Base-by-base conservation (phyloP, 2,329 filamentous ascomycete genomes). In the Pezicula carpinea region DNA sequence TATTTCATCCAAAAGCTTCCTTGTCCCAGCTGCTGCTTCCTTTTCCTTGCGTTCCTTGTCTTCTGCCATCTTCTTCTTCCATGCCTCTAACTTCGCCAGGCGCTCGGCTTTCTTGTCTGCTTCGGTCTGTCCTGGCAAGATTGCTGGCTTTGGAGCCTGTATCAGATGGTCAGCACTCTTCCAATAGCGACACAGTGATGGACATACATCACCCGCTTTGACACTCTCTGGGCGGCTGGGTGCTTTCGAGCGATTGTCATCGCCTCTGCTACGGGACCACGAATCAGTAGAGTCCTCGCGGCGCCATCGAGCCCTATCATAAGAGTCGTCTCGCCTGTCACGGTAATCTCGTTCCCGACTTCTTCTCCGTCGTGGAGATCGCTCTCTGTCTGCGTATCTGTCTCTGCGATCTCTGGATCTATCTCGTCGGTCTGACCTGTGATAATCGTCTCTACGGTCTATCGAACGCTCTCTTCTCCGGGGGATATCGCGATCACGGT, bases 51-150 rank as follows among this genome's bases (percentile, higher is more conserved):
- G 79, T 58, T 85, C 84, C 57, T 85, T 84, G 62, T 83, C 82
- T 54, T 89, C 87, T 5, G 75, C 75, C 63, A 89, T 85, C 68
- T 91, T 92, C 67, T 89, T 87, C 69, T 96, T 96, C 91, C 90
- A 96, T 48, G 88, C 87, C 64, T 92, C 88, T 22, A 95, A 70
- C 63, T 89, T 91, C 22, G 88, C 88, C 36, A 90, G 74, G 53
- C 87, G 76, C 65, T 92, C 87, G 42, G 85, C 86, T 65, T 91
- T 89, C 62, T 87, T 89, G 42, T 89, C 83, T 51, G 81, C 79
- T 59, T 89, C 87, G 23, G 79, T 74, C 59, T 82, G 82, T 15
- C 68, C 67, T 38, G 72, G 68, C 44, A 74, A 63, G 46, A 75
- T 63, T 56, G 74, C 65, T 38, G 73, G 66, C 61, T 82, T 84